Conservation (phyloP, 1,284 basidiomycete genomes). For the Crepidotus sp. region DNA sequence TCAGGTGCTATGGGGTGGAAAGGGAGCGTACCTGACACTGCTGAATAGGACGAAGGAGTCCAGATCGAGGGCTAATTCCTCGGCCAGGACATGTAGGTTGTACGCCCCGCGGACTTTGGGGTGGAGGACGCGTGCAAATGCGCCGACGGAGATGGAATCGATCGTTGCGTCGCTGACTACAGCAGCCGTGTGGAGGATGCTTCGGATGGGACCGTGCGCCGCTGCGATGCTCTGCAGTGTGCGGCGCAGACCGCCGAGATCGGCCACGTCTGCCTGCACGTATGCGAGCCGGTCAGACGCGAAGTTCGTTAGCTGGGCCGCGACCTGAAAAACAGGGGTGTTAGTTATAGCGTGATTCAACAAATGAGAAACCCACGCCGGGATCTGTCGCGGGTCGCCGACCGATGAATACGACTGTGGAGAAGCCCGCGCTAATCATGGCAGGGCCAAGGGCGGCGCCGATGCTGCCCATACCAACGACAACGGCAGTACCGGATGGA, state of each 20-base stretch:
- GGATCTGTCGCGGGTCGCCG: constrained; percentile 17
- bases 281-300: constrained; percentile 17
- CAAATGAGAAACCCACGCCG: constrained; percentile 11
- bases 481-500: constrained; percentile 21
- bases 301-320: not conserved
- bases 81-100: constrained; percentile 25
- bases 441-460: constrained; percentile 20
- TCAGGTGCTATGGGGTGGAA: not conserved
- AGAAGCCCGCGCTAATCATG: constrained; percentile 20
- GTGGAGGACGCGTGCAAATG: constrained; percentile 21
- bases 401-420: constrained; percentile 21
- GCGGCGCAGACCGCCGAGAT: constrained; percentile 17
- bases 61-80: constrained; percentile 22
- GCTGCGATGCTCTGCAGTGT: constrained; percentile 19
- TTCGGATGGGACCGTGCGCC: constrained; percentile 20
- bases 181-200: constrained; percentile 25
- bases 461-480: constrained; percentile 26
- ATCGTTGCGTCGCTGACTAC: constrained; percentile 22
- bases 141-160: constrained; percentile 16
- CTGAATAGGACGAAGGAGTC: constrained; percentile 26
- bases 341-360: not conserved
- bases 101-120: constrained; percentile 25
- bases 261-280: constrained; percentile 22
- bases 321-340: not conserved
- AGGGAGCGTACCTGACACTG: constrained; percentile 22